These are phyloP conservation scores for Podospora australis DNA, from an alignment of 495 filamentous ascomycete genomes.

Conservation along the genomic window DNA sequence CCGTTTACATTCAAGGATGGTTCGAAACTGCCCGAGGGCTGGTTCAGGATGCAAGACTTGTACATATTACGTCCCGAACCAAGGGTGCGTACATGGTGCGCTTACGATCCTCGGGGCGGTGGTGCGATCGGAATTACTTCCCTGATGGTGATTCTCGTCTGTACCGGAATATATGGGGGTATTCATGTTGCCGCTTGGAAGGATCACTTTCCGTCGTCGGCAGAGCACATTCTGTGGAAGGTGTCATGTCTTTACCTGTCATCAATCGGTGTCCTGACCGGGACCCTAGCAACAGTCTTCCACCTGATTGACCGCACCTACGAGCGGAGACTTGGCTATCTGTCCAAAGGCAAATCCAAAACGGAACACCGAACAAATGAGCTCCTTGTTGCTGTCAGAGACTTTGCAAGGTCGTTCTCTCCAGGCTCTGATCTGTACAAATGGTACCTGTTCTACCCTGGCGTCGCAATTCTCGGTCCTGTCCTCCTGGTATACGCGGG, in stretches of 20 bases:
- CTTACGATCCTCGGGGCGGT: no score
- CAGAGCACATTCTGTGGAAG: neutral
- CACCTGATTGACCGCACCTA: neutral
- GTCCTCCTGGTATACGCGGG: neutral
- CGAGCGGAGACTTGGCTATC: neutral
- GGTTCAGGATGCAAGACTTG: no score
- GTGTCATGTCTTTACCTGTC: neutral
- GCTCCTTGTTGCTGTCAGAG: neutral
- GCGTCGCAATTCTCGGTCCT: neutral
- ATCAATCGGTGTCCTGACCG: neutral
- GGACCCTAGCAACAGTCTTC: neutral
- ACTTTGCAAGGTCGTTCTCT: neutral
- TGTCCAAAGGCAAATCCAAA: no score
- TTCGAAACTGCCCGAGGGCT: no score
- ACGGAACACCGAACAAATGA: neutral
- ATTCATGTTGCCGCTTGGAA: neutral
- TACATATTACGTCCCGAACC: no score
- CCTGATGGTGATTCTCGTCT: neutral
- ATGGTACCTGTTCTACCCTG: neutral
- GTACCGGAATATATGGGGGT: neutral
- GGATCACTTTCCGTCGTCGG: neutral
- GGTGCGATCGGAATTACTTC: neutral
- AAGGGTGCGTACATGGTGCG: no score
- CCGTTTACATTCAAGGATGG: no score
- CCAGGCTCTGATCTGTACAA: neutral